Base-by-base conservation (phyloP, 108 stramenopile species). In the Craspedostauros australis region DNA sequence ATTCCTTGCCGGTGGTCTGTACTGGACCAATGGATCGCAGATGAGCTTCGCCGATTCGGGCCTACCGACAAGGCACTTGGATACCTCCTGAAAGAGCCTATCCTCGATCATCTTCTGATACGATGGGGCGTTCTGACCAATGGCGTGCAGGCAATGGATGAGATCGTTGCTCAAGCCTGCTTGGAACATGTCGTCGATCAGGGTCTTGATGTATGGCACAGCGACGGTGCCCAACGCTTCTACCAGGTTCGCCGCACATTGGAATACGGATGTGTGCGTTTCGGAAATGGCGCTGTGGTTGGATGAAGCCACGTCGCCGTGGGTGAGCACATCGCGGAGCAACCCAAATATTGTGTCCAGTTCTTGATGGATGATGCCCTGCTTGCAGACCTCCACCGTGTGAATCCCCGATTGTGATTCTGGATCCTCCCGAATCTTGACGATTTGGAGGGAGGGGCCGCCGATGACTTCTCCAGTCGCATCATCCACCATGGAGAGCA, bases 131-230 rank as follows among this genome's bases (percentile, higher is more conserved):
- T 72, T 64, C 34, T 63, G 40, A 5, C 82, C 75, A 42, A 99
- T 80, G 5, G 88, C 87, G 21, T 80, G 68, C 4, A 99, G 57
- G 23, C 94, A 91, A 23, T 82, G 59, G 40, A 97, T 96, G 42
- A 99, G 78, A 36, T 86, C 64, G 33, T 79, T 74, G 50, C 77
- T 81, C 34, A 99, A 55, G 0, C 97, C 96, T 16, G 84, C 73
- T 38, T 70, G 47, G 62, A 99, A 96, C 77, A 98, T 90, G 38
- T 89, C 79, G 38, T 95, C 92, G 14, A 98, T 66, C 12, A 98
- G 57, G 7, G 51, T 68, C 21, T 60, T 28, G 9, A 88, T 58
- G 60, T 94, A 87, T 1, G 88, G 82, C 9, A 55, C 44, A 12
- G 91, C 68, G 27, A 73, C 48, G 19, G 72, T 75, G 25, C 89